phyloP scores from a whole-genome alignment of 2,329 filamentous ascomycete genomes.

The Arthroderma sp. region DNA sequence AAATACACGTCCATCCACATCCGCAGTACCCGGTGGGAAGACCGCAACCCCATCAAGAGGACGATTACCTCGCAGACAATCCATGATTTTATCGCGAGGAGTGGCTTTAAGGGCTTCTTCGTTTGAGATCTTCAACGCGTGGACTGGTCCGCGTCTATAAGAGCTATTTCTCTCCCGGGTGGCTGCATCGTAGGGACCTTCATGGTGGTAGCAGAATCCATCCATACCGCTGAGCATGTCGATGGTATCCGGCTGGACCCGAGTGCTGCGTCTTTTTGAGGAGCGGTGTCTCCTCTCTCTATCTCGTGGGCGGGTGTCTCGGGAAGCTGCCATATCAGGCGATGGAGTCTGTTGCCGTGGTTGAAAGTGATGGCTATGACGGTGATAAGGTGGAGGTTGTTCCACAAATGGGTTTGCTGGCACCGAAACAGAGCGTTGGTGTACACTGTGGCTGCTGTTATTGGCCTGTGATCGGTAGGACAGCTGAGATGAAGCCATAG shows the following conservation, averaged over 20 bases:
- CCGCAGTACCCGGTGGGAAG: slow-evolving; percentile 59
- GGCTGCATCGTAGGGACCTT: slow-evolving; percentile 78
- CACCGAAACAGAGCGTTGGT: too few relatives aligned
- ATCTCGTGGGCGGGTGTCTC: too few relatives aligned
- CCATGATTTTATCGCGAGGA: slow-evolving; percentile 60
- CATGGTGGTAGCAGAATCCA: slow-evolving; percentile 68
- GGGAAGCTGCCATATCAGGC: too few relatives aligned
- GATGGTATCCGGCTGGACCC: slow-evolving; percentile 55
- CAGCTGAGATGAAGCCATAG: too few relatives aligned
- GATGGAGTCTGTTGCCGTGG: too few relatives aligned
- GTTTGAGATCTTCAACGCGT: slow-evolving; percentile 61
- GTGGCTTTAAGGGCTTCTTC: slow-evolving; percentile 68
- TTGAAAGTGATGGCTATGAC: too few relatives aligned
- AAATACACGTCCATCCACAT: slow-evolving; percentile 57
- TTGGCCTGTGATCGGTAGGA: too few relatives aligned
- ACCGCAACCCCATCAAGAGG: slow-evolving; percentile 69
- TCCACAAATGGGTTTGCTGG: too few relatives aligned
- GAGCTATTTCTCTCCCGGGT: slow-evolving; percentile 59
- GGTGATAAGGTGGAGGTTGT: too few relatives aligned
- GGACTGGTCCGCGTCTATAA: slow-evolving; percentile 53
- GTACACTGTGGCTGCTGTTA: too few relatives aligned
- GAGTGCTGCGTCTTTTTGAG: too few relatives aligned
- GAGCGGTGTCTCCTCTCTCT: too few relatives aligned
- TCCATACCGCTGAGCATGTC: slow-evolving; percentile 59
- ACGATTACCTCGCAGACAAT: slow-evolving; percentile 58